Evolutionary conservation across 2,329 filamentous ascomycete genomes (phyloP), one percentile per base, ranked within the genome.

Genomic region (Phialophora macrospora): DNA sequence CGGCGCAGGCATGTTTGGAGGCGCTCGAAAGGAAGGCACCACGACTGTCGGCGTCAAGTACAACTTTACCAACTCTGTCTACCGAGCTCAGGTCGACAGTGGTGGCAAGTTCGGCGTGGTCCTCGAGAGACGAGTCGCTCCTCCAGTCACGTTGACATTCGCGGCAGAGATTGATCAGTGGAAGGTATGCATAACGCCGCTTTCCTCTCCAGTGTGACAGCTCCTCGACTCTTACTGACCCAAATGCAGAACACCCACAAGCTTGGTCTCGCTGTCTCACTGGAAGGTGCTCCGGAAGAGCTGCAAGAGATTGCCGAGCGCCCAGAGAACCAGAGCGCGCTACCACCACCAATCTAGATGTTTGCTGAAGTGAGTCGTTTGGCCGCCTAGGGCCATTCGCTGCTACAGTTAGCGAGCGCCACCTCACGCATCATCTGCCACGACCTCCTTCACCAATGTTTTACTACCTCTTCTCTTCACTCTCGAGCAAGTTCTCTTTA

Each of bases 31-130:
- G 80, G 93, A 99, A 79, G 95, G 95, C 63, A 86, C 92, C 68
- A 93, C 96, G 61, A 92, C 93, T 62, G 86, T 98, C 74, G 95
- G 94, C 75, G 92, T 93, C 77, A 99, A 99, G 82, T 99, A 99
- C 81, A 94, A 97, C 79, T 99, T 99, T 87, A 88, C 92, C 76
- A 91, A 93, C 82, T 95, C 92, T 62, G 95, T 92, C 58, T 97
- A 97, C 88, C 89, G 94, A 71, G 95, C 94, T 52, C 95, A 99
- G 82, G 86, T 98, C 73, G 95, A 99, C 81, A 96, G 93, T 75
- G 89, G 92, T 77, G 95, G 95, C 78, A 97, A 96, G 83, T 85
- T 99, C 68, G 92, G 90, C 80, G 95, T 92, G 77, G 82, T 97
- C 75, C 82, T 98, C 72, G 95, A 99, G 85, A 98, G 97, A 88